Conservation (phyloP, 202 grass and related monocot genomes). For the Digitaria exilis region DNA sequence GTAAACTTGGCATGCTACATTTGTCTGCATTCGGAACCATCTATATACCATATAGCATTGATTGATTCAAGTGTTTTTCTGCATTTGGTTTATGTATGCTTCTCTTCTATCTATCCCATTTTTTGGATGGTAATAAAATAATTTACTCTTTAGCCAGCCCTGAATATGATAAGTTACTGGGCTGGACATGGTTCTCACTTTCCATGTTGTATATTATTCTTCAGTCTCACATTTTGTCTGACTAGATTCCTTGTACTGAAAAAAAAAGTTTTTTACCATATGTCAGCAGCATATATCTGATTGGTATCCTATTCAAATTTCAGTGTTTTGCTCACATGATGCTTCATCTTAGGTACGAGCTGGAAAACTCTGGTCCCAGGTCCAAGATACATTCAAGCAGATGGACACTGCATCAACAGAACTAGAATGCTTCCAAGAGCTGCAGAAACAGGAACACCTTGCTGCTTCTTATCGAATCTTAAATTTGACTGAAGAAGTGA, state of each 20-base stretch:
- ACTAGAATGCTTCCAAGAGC: slow-evolving; percentile 81
- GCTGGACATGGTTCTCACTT: not conserved
- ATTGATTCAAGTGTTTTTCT: not conserved
- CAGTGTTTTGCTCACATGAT: slow-evolving; percentile 29
- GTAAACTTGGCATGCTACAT: slow-evolving; percentile 41
- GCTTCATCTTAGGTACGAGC: slow-evolving; percentile 54
- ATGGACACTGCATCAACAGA: slow-evolving; percentile 85
- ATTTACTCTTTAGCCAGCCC: not conserved
- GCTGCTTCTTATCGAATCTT: slow-evolving; percentile 63
- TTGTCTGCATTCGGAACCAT: not conserved
- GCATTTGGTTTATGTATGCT: not conserved
- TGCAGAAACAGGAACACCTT: slow-evolving; percentile 83
- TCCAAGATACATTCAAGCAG: slow-evolving; percentile 88
- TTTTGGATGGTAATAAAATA: slow-evolving; percentile 8
- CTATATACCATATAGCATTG: not conserved
- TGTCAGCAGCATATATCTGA: not conserved
- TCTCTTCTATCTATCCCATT: not conserved
- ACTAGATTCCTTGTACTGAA: slow-evolving; percentile 1
- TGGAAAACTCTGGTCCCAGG: slow-evolving; percentile 76
- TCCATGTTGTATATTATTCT: not conserved
- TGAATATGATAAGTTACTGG: not conserved
- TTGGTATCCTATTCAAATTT: slow-evolving; percentile 8
- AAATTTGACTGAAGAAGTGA: slow-evolving; percentile 76
- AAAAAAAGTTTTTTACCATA: not conserved
- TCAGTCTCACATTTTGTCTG: not conserved